Conservation (phyloP, 306 rosid genomes). For the Acacia crassicarpa region DNA sequence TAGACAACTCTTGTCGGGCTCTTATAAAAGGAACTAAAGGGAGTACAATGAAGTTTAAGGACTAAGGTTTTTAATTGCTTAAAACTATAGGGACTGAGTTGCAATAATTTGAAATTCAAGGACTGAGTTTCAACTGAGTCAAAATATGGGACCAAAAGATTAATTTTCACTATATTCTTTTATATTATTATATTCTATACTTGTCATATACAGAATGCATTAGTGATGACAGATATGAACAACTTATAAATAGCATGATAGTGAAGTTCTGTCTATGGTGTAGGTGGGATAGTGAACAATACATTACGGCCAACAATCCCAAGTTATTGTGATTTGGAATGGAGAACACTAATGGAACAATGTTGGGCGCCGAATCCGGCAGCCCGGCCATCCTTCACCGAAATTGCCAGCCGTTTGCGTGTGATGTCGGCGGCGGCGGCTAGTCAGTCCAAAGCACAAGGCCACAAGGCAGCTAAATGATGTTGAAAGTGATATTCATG, state of each 20-base stretch:
- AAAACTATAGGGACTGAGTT: background rate
- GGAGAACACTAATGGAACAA: conserved; percentile 83
- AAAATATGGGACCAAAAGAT: background rate
- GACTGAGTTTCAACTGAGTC: too few relatives aligned
- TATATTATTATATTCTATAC: background rate
- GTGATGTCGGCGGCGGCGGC: conserved; percentile 69
- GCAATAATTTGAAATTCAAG: too few relatives aligned
- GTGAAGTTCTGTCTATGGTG: conserved; percentile 22
- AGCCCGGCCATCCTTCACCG: conserved; percentile 75
- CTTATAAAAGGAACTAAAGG: too few relatives aligned
- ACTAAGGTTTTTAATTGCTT: background rate
- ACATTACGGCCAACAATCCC: conserved; percentile 81
- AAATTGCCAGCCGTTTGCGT: conserved; percentile 71
- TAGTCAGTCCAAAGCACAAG: conserved; percentile 51
- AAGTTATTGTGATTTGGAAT: conserved; percentile 66
- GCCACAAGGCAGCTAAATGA: conserved; percentile 42
- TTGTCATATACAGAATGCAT: background rate
- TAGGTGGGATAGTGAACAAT: conserved; percentile 89
- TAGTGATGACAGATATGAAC: background rate
- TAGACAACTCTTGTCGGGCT: too few relatives aligned
- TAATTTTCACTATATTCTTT: background rate
- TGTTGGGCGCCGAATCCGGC: conserved; percentile 91
- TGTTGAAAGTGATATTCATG: background rate
- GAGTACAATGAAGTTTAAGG: background rate
- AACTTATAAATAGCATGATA: background rate